phyloP scores from a whole-genome alignment of 306 rosid genomes.

The Trifolium subterraneum region DNA sequence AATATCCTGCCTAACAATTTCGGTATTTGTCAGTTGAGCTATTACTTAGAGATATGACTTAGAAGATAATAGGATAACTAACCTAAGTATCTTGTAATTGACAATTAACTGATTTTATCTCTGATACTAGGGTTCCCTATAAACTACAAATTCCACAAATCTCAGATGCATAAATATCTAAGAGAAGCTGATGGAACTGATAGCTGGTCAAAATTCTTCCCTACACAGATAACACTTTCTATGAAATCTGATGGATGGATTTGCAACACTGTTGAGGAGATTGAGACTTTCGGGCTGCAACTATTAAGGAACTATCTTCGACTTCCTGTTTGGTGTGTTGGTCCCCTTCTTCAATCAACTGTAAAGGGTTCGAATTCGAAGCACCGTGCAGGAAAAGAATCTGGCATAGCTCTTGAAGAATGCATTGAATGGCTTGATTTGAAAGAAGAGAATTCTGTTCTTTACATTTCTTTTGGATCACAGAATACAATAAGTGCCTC shows the following conservation, averaged over 20 bases:
- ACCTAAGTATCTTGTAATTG: no score
- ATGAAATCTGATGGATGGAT: conserved; percentile 67
- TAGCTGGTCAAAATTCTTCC: conserved; percentile 60
- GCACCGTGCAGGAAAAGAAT: conserved; percentile 53
- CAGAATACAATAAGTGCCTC: conserved; percentile 67
- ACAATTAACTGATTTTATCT: not conserved
- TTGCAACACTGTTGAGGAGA: conserved; percentile 66
- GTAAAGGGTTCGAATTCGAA: conserved; percentile 40
- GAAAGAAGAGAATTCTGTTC: conserved; percentile 52
- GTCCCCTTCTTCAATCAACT: conserved; percentile 58
- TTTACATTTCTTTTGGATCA: conserved; percentile 83
- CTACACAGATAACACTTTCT: conserved; percentile 38
- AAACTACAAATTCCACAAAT: conserved; percentile 48
- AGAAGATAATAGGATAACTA: no score
- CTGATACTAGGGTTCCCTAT: conserved; percentile 62
- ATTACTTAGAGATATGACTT: no score
- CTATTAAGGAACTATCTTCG: conserved; percentile 52
- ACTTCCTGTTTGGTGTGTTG: conserved; percentile 57
- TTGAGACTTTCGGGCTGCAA: conserved; percentile 64
- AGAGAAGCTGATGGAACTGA: conserved; percentile 66
- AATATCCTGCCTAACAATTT: no score
- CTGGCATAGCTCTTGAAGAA: conserved; percentile 53
- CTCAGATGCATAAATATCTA: conserved; percentile 56
- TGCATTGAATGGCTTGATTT: conserved; percentile 64
- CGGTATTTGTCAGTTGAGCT: no score